Conservation (phyloP, 2,329 filamentous ascomycete species). For the Botrytis cinerea region DNA sequence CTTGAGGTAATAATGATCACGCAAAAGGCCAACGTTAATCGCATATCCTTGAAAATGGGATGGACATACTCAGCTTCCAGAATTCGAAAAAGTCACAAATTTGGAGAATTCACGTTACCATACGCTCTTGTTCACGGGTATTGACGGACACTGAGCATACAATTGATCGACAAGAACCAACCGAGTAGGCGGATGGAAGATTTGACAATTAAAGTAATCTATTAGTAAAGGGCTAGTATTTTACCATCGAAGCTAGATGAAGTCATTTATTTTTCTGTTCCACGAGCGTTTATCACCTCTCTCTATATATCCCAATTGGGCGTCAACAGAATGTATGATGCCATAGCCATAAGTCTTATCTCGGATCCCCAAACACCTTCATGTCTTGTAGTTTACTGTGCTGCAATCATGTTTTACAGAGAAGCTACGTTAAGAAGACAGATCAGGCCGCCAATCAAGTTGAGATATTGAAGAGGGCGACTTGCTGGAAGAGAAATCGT, state of each 20-base stretch:
- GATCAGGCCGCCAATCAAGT: constrained; percentile 50
- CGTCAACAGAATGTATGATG: constrained; percentile 44
- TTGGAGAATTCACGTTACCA: constrained; percentile 62
- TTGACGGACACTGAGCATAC: constrained; percentile 60
- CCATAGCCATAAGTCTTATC: constrained; percentile 42
- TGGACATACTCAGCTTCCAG: constrained; percentile 52
- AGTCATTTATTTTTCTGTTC: constrained; percentile 56
- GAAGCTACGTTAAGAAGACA: constrained; percentile 52
- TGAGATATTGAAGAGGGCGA: constrained; percentile 47
- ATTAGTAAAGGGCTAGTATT: background rate
- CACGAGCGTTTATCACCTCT: constrained; percentile 55
- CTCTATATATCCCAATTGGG: constrained; percentile 54
- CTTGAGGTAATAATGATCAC: constrained; percentile 55
- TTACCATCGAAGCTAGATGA: constrained; percentile 56
- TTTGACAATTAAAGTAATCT: background rate
- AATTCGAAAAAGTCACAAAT: constrained; percentile 55
- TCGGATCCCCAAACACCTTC: constrained; percentile 38
- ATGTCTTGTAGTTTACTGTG: constrained; percentile 40
- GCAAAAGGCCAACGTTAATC: constrained; percentile 54
- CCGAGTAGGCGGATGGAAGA: constrained; percentile 57
- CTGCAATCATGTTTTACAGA: constrained; percentile 43
- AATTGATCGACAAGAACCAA: constrained; percentile 64
- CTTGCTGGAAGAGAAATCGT: background rate
- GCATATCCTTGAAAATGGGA: constrained; percentile 62
- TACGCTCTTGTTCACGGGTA: constrained; percentile 51